A percentile compares a stretch with the other conserved stretches of the same genome.
These are phyloP conservation scores for Aspergillus tanneri DNA, from an alignment of 2,329 filamentous ascomycete genomes.

Conservation along the genomic window DNA sequence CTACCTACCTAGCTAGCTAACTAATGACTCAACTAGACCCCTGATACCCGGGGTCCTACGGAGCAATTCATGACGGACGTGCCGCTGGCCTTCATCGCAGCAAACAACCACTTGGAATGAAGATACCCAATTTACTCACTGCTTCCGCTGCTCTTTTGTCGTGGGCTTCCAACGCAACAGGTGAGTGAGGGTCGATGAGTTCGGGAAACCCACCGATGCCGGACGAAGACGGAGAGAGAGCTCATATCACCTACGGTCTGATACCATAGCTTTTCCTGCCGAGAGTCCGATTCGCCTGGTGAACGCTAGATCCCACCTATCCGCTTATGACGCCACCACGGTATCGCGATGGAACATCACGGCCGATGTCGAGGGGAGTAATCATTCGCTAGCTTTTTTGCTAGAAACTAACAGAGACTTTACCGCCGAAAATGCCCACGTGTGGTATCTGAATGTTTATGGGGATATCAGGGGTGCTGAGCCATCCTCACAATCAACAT, in stretches of 20 bases:
- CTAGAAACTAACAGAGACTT: slow-evolving; percentile 4
- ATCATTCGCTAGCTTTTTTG: slow-evolving; percentile 1
- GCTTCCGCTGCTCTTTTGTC: background rate
- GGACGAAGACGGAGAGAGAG: no score
- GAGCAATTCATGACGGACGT: background rate
- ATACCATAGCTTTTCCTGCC: background rate
- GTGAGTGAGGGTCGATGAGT: background rate
- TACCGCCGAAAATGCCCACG: background rate
- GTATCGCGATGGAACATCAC: slow-evolving; percentile 5
- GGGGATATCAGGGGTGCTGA: background rate
- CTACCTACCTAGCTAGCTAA: no score
- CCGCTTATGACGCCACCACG: background rate
- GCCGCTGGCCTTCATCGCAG: background rate
- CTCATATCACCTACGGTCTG: background rate
- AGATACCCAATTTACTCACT: background rate
- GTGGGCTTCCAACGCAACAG: background rate
- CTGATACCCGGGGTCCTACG: background rate
- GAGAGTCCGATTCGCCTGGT: background rate
- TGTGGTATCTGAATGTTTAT: slow-evolving; percentile 6
- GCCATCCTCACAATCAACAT: background rate
- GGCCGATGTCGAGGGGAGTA: background rate
- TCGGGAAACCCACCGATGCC: no score
- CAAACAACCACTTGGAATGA: background rate
- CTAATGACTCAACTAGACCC: background rate
- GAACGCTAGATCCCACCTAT: background rate